Conservation (phyloP, 768 basidiomycete species). For the Serendipita sp. region DNA sequence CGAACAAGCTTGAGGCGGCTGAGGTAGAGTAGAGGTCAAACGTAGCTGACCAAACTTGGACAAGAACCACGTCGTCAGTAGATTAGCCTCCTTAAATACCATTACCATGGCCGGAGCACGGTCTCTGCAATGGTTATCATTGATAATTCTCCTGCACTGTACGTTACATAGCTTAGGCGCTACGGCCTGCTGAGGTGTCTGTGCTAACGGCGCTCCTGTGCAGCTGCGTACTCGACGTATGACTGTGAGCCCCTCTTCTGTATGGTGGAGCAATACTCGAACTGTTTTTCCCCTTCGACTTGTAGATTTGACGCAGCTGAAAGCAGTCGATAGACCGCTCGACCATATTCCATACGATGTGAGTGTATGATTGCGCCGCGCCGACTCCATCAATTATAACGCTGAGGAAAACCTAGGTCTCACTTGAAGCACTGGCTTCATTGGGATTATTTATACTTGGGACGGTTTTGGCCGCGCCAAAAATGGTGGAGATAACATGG, state of each 20-base stretch:
- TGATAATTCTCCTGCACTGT: neutral
- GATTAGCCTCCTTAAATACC: too few species aligned
- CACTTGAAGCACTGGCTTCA: conserved; percentile 47
- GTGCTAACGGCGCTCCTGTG: neutral
- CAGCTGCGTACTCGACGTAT: conserved; percentile 1
- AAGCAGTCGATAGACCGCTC: conserved; percentile 59
- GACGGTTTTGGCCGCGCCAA: conserved; percentile 50
- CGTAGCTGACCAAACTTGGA: neutral
- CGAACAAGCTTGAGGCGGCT: neutral
- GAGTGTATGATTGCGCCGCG: conserved; percentile 10
- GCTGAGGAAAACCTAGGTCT: conserved; percentile 30
- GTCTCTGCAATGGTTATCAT: neutral
- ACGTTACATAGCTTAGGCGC: neutral
- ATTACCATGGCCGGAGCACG: neutral
- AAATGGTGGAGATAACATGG: conserved; percentile 73
- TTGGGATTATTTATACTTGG: conserved; percentile 57
- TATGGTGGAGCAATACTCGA: neutral
- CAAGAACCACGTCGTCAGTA: neutral
- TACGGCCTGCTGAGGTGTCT: neutral
- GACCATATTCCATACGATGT: conserved; percentile 51
- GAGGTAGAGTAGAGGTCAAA: neutral
- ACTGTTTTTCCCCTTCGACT: too few species aligned
- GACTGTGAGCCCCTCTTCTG: neutral
- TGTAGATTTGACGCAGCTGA: conserved; percentile 59
- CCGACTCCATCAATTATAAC: too few species aligned